Evolutionary conservation across 1,139 yeast species (phyloP).

Genomic region (Taiozyma onychis): DNA sequence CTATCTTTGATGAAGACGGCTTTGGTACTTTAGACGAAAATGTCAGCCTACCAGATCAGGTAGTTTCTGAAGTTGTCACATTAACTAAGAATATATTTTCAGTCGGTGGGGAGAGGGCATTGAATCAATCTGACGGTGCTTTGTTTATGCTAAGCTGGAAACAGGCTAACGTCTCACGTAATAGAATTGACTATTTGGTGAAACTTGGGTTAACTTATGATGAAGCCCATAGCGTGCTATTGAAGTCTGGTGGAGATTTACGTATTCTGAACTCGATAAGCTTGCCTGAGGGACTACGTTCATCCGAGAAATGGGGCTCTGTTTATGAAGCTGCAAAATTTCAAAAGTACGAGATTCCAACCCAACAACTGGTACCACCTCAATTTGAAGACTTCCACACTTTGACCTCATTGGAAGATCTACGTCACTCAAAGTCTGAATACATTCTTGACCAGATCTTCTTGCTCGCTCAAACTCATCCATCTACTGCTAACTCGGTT

Average conservation of each 20-base stretch:
- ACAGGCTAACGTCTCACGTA: slow-evolving; percentile 47
- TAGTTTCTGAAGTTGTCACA: slow-evolving; percentile 35
- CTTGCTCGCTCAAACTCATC: slow-evolving; percentile 42
- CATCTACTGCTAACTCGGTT: slow-evolving; percentile 43
- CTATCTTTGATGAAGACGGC: slow-evolving; percentile 21
- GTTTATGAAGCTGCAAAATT: slow-evolving; percentile 12
- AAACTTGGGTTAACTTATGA: slow-evolving; percentile 39
- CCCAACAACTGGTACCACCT: slow-evolving; percentile 27
- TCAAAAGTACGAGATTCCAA: slow-evolving; percentile 22
- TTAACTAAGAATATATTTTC: slow-evolving; percentile 33
- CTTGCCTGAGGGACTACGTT: slow-evolving; percentile 18
- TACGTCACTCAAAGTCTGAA: slow-evolving; percentile 31
- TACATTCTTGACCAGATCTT: slow-evolving; percentile 43
- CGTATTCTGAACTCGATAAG: slow-evolving; percentile 12
- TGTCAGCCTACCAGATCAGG: slow-evolving; percentile 15
- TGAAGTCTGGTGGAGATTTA: slow-evolving; percentile 23
- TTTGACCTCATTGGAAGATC: slow-evolving; percentile 35
- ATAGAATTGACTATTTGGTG: slow-evolving; percentile 41
- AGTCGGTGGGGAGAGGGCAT: slow-evolving; percentile 22
- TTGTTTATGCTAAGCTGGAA: slow-evolving; percentile 42
- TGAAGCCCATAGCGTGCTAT: slow-evolving; percentile 37
- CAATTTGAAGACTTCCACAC: slow-evolving; percentile 32
- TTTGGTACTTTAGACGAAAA: slow-evolving; percentile 14
- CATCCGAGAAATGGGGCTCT: slow-evolving; percentile 24
- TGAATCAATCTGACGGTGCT: slow-evolving; percentile 27